Percentiles rank a stretch among this genome's conserved stretches.
These are phyloP conservation scores for Ophiostoma novo-ulmi DNA, from an alignment of 2,329 filamentous ascomycete genomes.

Conservation along the genomic window DNA sequence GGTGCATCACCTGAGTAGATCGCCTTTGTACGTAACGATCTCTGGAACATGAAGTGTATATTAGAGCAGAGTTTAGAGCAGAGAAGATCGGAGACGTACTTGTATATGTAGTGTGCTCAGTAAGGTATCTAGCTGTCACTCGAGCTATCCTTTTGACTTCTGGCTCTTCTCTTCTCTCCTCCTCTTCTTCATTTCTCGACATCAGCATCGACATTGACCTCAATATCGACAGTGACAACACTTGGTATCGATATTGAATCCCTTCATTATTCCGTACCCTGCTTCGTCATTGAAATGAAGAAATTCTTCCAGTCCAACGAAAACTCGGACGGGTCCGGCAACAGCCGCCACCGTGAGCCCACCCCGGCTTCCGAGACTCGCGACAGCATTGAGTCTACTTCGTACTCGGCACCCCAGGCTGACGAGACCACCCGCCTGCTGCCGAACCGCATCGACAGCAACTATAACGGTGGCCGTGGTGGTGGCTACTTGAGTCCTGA, in stretches of 20 bases:
- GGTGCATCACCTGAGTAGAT: conserved; percentile 4
- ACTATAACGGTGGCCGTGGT: conserved; percentile 13
- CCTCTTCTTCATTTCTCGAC: neutral
- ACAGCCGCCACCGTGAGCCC: conserved; percentile 12
- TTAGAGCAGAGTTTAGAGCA: neutral
- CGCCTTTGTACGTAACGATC: conserved; percentile 12
- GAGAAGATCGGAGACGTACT: neutral
- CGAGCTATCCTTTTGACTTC: neutral
- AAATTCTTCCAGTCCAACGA: conserved; percentile 12
- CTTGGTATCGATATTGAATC: neutral
- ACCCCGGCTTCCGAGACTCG: conserved; percentile 6
- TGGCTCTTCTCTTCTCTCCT: neutral
- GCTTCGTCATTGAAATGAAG: neutral
- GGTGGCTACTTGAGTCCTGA: conserved; percentile 63
- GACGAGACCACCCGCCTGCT: conserved; percentile 62
- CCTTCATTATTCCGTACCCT: too few relatives aligned
- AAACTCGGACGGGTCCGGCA: neutral
- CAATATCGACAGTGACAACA: neutral
- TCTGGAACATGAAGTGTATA: neutral
- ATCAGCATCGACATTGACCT: neutral
- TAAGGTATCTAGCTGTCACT: neutral
- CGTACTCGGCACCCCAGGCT: neutral
- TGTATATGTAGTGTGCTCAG: neutral
- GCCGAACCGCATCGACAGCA: conserved; percentile 57
- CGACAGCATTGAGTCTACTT: conserved; percentile 18